Evolutionary conservation across 306 rosid genomes (phyloP).

Genomic region (Trifolium fragiferum): DNA sequence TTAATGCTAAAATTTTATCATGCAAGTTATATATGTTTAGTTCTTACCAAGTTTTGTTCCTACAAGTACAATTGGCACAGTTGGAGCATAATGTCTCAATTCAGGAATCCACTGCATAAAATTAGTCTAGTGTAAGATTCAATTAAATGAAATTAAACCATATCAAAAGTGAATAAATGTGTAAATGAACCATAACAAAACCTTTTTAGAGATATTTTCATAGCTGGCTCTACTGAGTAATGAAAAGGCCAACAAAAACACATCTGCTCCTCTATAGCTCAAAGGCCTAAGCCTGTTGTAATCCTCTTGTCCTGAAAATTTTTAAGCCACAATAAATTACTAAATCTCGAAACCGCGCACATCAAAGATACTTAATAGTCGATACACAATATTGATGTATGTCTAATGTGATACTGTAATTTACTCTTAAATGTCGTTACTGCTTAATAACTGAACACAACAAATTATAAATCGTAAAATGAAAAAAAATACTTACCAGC

Average conservation of each 20-base stretch:
- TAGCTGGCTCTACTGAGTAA: conserved; percentile 96
- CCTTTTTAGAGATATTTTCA: conserved; percentile 92
- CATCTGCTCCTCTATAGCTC: conserved; percentile 96
- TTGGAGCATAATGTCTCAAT: conserved; percentile 79
- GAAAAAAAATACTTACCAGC: conserved; percentile 65
- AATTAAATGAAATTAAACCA: conserved; percentile 1
- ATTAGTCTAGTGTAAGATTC: conserved; percentile 36
- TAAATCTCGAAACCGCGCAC: neutral
- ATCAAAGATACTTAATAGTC: neutral
- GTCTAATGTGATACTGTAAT: no score
- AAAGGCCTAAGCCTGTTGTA: conserved; percentile 95
- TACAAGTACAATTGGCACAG: conserved; percentile 71
- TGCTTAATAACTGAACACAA: neutral
- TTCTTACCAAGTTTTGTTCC: conserved; percentile 62
- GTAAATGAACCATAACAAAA: neutral
- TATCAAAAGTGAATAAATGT: conserved; percentile 6
- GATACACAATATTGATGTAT: neutral
- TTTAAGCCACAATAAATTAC: conserved; percentile 21
- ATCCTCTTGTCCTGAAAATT: conserved; percentile 82
- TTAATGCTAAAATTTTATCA: conserved; percentile 17
- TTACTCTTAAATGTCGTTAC: no score
- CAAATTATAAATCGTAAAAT: neutral
- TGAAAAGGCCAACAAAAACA: conserved; percentile 90
- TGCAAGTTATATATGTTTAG: conserved; percentile 20
- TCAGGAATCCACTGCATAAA: conserved; percentile 81